Percentiles rank a stretch among this genome's conserved stretches.
phyloP scores from a whole-genome alignment of 2,329 filamentous ascomycete species.

The Pseudogymnoascus sp. region DNA sequence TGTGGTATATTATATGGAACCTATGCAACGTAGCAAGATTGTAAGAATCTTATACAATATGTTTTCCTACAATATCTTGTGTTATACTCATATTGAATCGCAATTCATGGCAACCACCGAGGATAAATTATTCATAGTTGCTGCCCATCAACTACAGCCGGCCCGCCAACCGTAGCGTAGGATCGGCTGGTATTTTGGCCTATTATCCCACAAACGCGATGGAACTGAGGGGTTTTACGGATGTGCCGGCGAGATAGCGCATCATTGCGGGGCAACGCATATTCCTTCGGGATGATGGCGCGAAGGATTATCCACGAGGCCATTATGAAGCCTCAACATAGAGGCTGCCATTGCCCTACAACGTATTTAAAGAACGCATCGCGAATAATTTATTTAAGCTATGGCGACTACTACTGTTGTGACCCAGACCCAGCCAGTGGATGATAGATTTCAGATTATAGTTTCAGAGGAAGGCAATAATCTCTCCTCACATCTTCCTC shows the following conservation, averaged over 20 bases:
- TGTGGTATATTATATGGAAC: background rate
- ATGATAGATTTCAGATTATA: background rate
- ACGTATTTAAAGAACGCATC: background rate
- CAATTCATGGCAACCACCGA: background rate
- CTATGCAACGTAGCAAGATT: background rate
- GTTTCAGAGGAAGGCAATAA: background rate
- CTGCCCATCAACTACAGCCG: background rate
- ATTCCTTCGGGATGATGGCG: background rate
- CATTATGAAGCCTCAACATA: background rate
- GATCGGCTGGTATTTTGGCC: background rate
- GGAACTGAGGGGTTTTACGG: background rate
- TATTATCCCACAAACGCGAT: background rate
- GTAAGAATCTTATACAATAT: background rate
- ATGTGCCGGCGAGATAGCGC: background rate
- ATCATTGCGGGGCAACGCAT: background rate
- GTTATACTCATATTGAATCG: background rate
- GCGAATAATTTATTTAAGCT: background rate
- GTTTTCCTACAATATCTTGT: background rate
- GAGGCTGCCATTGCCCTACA: background rate
- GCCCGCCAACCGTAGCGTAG: background rate
- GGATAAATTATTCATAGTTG: background rate
- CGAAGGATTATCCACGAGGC: background rate
- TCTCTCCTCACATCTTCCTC: background rate
- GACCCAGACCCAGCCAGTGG: background rate
- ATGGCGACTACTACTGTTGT: background rate